These are phyloP conservation scores for Penicillium sp. DNA, from an alignment of 2,329 filamentous ascomycete genomes.

Conservation along the genomic window DNA sequence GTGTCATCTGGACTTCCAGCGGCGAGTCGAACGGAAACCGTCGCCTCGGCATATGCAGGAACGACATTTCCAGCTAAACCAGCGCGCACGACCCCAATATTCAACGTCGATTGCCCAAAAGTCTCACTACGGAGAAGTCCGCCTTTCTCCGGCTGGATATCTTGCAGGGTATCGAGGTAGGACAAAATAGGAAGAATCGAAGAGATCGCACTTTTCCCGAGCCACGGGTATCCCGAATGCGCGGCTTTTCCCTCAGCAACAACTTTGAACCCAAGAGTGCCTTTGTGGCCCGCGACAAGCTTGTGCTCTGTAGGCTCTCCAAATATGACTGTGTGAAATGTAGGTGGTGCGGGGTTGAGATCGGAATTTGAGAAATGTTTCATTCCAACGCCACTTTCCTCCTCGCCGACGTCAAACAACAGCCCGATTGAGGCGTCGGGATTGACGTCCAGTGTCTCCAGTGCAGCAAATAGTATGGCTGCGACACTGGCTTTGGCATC, in stretches of 20 bases:
- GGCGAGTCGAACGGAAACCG: neutral
- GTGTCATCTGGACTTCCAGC: neutral
- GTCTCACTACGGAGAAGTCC: neutral
- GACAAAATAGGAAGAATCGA: neutral
- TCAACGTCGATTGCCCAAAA: neutral
- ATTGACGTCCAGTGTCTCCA: neutral
- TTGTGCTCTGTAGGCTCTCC: neutral
- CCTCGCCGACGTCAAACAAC: neutral
- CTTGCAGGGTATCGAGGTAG: neutral
- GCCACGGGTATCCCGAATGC: neutral
- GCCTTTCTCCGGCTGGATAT: neutral
- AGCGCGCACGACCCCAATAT: neutral
- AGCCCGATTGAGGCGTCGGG: neutral
- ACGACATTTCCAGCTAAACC: neutral
- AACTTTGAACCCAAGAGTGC: neutral
- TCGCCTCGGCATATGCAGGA: neutral
- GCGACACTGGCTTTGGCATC: neutral
- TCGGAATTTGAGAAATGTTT: neutral
- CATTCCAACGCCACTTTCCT: neutral
- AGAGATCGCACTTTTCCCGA: neutral
- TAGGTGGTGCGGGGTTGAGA: neutral
- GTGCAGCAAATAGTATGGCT: neutral
- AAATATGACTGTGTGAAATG: neutral
- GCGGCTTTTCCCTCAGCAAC: neutral
- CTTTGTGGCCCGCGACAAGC: neutral